Evolutionary conservation across 1,284 basidiomycete genomes (phyloP).

Genomic region (Ceratobasidium sp.): DNA sequence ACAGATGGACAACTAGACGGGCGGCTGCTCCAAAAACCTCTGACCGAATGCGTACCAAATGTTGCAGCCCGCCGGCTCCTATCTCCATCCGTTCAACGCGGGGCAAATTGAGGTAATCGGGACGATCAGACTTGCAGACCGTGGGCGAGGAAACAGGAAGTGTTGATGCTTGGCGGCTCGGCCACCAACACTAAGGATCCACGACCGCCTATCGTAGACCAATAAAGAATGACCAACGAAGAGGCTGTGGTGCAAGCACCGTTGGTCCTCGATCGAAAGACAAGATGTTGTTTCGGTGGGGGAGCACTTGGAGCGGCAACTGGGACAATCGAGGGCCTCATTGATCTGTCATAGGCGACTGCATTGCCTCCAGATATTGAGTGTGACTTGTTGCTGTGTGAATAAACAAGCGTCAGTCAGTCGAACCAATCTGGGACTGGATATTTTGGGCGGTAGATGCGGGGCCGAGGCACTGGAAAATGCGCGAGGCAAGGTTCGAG

Average conservation of each 20-base stretch:
- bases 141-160: background rate
- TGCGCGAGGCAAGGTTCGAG: slow-evolving; percentile 2
- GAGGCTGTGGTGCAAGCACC: background rate
- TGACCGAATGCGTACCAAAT: background rate
- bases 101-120: background rate
- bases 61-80: background rate
- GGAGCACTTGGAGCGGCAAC: slow-evolving; percentile 1
- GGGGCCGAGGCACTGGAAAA: background rate
- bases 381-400: slow-evolving; percentile 76
- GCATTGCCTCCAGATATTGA: slow-evolving; percentile 79
- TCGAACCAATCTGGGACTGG: background rate
- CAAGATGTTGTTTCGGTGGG: background rate
- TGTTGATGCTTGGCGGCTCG: background rate
- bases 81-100: background rate
- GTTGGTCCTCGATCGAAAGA: background rate
- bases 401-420: slow-evolving; percentile 38
- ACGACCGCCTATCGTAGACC: background rate
- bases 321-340: slow-evolving; percentile 68
- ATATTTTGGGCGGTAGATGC: slow-evolving; percentile 1
- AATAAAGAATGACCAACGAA: slow-evolving; percentile 8
- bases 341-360: slow-evolving; percentile 80
- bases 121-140: slow-evolving; percentile 1
- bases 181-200: background rate
- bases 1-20: background rate
- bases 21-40: slow-evolving; percentile 3